Base-by-base conservation (phyloP, 75 land plant genomes). In the Selaginella moellendorffii region DNA sequence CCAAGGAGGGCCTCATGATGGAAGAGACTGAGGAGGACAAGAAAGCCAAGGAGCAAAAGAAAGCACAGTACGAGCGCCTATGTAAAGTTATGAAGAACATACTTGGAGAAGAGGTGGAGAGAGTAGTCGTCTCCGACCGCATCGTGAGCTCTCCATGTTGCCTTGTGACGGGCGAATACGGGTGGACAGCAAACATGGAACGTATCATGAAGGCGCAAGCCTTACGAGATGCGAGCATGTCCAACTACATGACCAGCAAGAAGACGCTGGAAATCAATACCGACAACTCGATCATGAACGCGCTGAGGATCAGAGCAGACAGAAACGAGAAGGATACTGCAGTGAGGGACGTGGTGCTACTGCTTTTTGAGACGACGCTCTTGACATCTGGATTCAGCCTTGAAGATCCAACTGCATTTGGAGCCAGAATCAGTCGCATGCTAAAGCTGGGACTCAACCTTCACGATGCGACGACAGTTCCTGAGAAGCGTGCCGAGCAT, bases 241-340 rank as follows among this genome's bases (percentile, higher is more conserved):
- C 80, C 12, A 22, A 75, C 0, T 85, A 83, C 79, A 85, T 85
- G 88, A 69, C 79, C 0, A 65, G 71, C 66, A 85, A 83, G 79
- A 85, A 85, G 74, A 85, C 89, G 0, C 80, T 83, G 89, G 89
- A 85, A 72, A 83, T 85, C 56, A 85, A 85, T 64, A 83, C 86
- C 0, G 87, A 85, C 24, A 85, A 80, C 62, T 65, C 76, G 27
- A 85, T 85, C 53, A 83, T 85, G 78, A 82, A 83, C 61, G 86
- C 79, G 70, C 61, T 85, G 54, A 68, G 82, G 72, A 83, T 82
- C 76, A 76, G 85, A 29, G 87, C 87, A 0, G 91, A 87, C 62
- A 84, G 76, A 1, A 83, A 79, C 52, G 80, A 81, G 72, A 77
- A 82, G 52, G 88, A 85, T 52, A 82, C 79, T 61, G 79, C 82